These are phyloP conservation scores for Microcyclosporella mali DNA, from an alignment of 2,329 filamentous ascomycete genomes.

Conservation along the genomic window DNA sequence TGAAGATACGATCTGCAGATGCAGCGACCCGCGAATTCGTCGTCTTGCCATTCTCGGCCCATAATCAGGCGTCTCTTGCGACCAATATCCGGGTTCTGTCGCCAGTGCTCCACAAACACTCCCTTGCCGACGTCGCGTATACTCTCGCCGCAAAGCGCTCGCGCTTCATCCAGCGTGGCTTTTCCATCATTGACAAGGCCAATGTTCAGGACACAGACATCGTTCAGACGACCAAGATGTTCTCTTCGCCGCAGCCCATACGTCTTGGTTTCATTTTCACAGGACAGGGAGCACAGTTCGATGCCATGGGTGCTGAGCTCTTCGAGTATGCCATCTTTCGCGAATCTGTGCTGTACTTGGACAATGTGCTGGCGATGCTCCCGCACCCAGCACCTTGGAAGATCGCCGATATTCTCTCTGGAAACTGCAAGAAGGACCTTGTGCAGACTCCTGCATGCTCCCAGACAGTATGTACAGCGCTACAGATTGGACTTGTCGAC, in stretches of 20 bases:
- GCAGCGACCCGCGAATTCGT: too few relatives aligned
- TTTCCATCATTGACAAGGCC: neutral
- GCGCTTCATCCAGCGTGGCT: neutral
- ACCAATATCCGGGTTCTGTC: too few relatives aligned
- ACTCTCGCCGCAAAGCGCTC: neutral
- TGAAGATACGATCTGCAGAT: too few relatives aligned
- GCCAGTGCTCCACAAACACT: too few relatives aligned
- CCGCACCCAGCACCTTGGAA: neutral
- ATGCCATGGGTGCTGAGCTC: constrained; percentile 18
- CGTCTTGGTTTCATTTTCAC: constrained; percentile 8
- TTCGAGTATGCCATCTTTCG: constrained; percentile 9
- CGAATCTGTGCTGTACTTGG: neutral
- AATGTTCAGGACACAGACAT: neutral
- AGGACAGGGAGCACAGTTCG: constrained; percentile 15
- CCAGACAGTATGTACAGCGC: constrained; percentile 8
- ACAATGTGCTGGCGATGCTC: neutral
- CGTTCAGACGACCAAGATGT: neutral
- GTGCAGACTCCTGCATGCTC: constrained; percentile 1
- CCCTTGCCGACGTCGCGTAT: neutral
- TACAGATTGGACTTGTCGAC: constrained; percentile 10
- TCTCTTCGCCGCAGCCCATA: neutral
- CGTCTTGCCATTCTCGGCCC: too few relatives aligned
- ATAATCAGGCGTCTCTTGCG: too few relatives aligned
- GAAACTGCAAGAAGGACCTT: neutral
- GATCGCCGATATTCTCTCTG: neutral